Evolutionary conservation across 129 eudicot species (phyloP).

Genomic region (Tagetes patula): DNA sequence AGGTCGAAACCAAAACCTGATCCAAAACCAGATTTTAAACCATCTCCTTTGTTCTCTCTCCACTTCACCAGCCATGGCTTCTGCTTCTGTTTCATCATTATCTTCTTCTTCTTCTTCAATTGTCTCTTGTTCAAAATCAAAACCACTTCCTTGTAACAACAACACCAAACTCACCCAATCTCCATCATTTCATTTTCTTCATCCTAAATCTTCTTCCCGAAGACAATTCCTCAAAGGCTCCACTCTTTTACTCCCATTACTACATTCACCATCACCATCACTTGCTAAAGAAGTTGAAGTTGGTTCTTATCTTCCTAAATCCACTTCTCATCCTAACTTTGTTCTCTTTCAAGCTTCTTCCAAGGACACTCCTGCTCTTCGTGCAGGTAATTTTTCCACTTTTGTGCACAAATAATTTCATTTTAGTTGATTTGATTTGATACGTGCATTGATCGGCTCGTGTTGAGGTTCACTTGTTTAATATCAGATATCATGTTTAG

Average conservation of each 20-base stretch:
- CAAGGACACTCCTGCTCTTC: slow-evolving; percentile 97
- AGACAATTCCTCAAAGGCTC: slow-evolving; percentile 56
- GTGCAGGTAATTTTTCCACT: slow-evolving; percentile 60
- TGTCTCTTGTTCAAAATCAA: slow-evolving; percentile 41
- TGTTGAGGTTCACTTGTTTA: no score
- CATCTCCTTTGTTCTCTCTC: slow-evolving; percentile 15
- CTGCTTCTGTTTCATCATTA: slow-evolving; percentile 44
- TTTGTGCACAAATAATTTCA: not conserved
- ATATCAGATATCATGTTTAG: no score
- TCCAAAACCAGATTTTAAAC: slow-evolving; percentile 44
- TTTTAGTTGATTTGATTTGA: not conserved
- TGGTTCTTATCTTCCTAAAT: slow-evolving; percentile 69
- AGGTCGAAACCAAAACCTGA: slow-evolving; percentile 35
- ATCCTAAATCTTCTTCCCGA: slow-evolving; percentile 35
- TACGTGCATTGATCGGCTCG: not conserved
- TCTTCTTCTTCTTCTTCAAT: slow-evolving; percentile 42
- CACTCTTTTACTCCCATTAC: slow-evolving; percentile 30
- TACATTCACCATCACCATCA: slow-evolving; percentile 40
- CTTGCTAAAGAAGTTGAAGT: slow-evolving; percentile 70
- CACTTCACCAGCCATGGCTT: slow-evolving; percentile 44
- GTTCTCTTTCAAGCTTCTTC: slow-evolving; percentile 77
- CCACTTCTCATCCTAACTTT: slow-evolving; percentile 57
- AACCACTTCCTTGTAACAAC: slow-evolving; percentile 37
- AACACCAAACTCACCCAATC: slow-evolving; percentile 27
- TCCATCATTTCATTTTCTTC: slow-evolving; percentile 1